Evolutionary conservation across 2,329 filamentous ascomycete species (phyloP), one percentile per base, ranked within the genome.

Genomic region (Paramyrothecium sp.): DNA sequence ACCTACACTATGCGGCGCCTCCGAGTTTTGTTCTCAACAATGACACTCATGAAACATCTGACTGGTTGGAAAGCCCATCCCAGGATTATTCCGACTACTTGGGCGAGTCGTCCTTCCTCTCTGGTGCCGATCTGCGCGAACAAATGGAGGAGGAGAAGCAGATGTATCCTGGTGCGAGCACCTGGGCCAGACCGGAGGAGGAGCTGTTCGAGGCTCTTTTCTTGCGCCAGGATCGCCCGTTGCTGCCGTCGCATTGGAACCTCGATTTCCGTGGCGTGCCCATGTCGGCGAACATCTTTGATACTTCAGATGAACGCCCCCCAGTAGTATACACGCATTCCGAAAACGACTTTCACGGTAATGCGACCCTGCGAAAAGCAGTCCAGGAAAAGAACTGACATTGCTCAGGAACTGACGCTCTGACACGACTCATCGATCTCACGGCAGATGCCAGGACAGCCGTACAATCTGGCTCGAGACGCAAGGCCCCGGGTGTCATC

Each of bases 171-270:
- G 74, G 74, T 22, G 73, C 80, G 46, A 75, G 75, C 50, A 71
- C 75, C 55, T 85, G 83, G 81, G 74, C 83, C 26, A 69, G 74
- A 11, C 78, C 78, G n/a, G 83, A 84, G 61, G 74, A 77, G 30
- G 66, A 63, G 2, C 69, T 79, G 33, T 79, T 78, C 55, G 73
- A 77, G 62, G 70, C 75, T 41, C 60, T 79, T 2, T 79, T 72
- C 58, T 66, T 73, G 61, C 65, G 76, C n/a, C 71, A 77, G 58
- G 71, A 76, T 56, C 66, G 74, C 3, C 72, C 76, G 2, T 69
- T 79, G 30, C 60, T 79, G 12, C 76, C 77, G 2, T 56, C 65
- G 4, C 71, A 75, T 30, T 79, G 76, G 76, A 65, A 69, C 16
- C 62, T 76, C 16, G 75, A 78, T 54, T 70, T 78, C n/a, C 63